A percentile compares a stretch with the other conserved stretches of the same genome.
These are phyloP conservation scores for Scedosporium minutisporum DNA, from an alignment of 2,329 filamentous ascomycete species.

Conservation along the genomic window DNA sequence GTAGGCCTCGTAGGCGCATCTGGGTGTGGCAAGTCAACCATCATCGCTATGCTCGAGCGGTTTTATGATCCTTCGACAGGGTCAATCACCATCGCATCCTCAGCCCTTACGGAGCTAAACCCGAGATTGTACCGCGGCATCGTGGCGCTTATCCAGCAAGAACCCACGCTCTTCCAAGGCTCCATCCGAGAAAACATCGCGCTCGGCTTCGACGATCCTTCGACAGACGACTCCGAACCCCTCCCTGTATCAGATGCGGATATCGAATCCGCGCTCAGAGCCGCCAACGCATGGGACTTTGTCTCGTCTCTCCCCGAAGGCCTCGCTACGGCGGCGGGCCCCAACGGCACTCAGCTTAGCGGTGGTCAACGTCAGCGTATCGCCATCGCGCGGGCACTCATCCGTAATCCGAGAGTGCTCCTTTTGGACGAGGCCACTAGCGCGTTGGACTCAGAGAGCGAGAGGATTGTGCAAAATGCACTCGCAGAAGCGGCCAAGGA, in stretches of 20 bases:
- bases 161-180: slow-evolving; percentile 33
- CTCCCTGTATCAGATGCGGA: slow-evolving; percentile 20
- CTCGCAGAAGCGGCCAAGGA: slow-evolving; percentile 33
- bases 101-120: slow-evolving; percentile 19
- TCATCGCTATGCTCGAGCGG: slow-evolving; percentile 40
- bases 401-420: slow-evolving; percentile 56
- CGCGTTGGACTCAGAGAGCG: slow-evolving; percentile 54
- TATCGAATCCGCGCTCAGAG: slow-evolving; percentile 38
- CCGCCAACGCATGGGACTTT: slow-evolving; percentile 48
- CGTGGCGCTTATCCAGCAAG: slow-evolving; percentile 31
- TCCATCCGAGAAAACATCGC: slow-evolving; percentile 47
- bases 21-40: slow-evolving; percentile 52
- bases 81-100: slow-evolving; percentile 17
- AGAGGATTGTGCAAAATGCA: slow-evolving; percentile 55
- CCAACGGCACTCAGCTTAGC: slow-evolving; percentile 58
- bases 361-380: slow-evolving; percentile 66
- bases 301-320: slow-evolving; percentile 47
- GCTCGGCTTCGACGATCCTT: slow-evolving; percentile 28
- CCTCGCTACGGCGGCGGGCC: slow-evolving; percentile 54
- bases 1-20: slow-evolving; percentile 47
- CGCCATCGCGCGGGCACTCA: slow-evolving; percentile 62
- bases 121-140: slow-evolving; percentile 21
- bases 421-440: slow-evolving; percentile 66
- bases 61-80: slow-evolving; percentile 29
- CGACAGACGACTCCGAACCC: neutral